Base-by-base conservation (phyloP, 73 alveolate genomes). In the Paramecium primaurelia region DNA sequence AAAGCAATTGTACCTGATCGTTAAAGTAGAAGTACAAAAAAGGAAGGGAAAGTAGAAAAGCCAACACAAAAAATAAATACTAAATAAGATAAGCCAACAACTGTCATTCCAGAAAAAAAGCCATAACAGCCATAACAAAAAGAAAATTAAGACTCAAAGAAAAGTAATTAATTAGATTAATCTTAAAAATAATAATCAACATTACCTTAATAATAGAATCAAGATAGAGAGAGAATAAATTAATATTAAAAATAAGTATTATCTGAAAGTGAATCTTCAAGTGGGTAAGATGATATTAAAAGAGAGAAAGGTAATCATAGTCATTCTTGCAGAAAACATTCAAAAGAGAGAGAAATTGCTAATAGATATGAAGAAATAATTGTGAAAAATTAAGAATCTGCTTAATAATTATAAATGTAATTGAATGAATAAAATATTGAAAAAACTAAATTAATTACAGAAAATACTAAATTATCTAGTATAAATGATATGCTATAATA, bases 331-430 rank as follows among this genome's bases (percentile, higher is more conserved):
- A 64, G 84, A 64, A 64, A 64, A 34, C 84, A 64, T 9, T 64
- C 84, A 11, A 64, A 64, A n/a, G 84, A 64, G 49, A 64, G 84
- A n/a, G 84, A 64, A 18, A 64, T 64, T 9, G 84, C 84, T 26
- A 28, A 28, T 28, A 64, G 7, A 28, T 64, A 64, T 34, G 84
- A 64, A 26, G 84, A 64, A 26, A 64, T 64, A 11, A 64, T 64
- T 12, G 28, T 64, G 28, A 64, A 32, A 64, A 64, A 64, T n/a
- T 11, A 64, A 12, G 84, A 64, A 64, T 64, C 84, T 0, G 49
- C 84, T 11, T 64, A 64, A 64, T 64, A 64, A 10, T 64, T 64
- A 34, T 64, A 64, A 28, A 32, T 64, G 42, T 32, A 64, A 64
- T 32, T 64, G 47, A 64, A 64, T 64, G 84, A 64, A 26, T 64